Evolutionary conservation across 2,329 filamentous ascomycete genomes (phyloP), one percentile per base, ranked within the genome.

Genomic region (Nigrograna mackinnonii): DNA sequence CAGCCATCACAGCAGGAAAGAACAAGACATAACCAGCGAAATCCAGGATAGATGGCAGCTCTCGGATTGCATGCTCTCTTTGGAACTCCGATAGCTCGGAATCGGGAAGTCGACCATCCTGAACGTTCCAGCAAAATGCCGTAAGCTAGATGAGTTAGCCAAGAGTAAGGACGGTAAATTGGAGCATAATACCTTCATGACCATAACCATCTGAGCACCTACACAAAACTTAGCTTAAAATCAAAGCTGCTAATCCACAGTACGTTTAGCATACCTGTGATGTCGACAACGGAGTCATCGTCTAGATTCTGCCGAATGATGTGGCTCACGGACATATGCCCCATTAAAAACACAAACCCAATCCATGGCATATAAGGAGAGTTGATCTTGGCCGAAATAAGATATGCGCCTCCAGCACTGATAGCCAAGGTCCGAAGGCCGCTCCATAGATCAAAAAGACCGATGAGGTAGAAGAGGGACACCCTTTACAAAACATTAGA

Each of bases 361-460:
- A 96, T 78, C 94, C 94, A 99, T 74, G 94, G 94, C 94, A 99
- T 99, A 65, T 92, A 89, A 1, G 90, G 89, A 16, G 90, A 91
- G 53, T 90, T 81, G 33, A 97, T 75, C 65, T 85, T 91, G 54
- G 86, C 83, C 39, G 92, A 87, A 55, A 99, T 94, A 50, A 79
- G 76, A 64, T 96, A 99, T 37, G 89, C 83, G 37, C 84, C 91
- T 14, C 79, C 81, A 1, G 92, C 84, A 63, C 89, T 91, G 64
- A 95, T 84, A 44, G 87, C 66, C 28, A 99, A 74, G 2, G 91
- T 96, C 28, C 81, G 79, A 12, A 95, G 71, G 42, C 94, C 95
- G 68, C 73, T 77, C 91, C 92, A 97, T 35, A 99, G 79, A 62
- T 95, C 88, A 70, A 95, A 99, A 3, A 99, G 80, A 21, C 94